Conservation (phyloP, 208 protist genomes). For the Wallacemonas sp. region DNA sequence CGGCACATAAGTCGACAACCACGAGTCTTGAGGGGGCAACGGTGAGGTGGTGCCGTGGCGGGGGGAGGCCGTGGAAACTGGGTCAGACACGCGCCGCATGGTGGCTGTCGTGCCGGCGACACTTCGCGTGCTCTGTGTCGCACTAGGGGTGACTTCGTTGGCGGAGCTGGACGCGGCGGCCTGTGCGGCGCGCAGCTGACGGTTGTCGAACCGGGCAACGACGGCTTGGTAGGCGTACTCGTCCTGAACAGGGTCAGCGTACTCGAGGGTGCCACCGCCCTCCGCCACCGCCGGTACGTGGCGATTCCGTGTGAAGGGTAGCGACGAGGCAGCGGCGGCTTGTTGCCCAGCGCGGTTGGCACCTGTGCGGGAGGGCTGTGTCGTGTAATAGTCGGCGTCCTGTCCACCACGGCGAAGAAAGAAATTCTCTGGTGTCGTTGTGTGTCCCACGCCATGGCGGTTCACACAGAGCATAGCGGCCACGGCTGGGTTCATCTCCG, state of each 20-base stretch:
- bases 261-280: conserved; percentile 13
- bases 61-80: background rate
- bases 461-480: background rate
- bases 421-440: conserved; percentile 5
- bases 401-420: conserved; percentile 2
- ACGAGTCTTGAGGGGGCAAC: conserved; percentile 3
- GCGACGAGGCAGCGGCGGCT: background rate
- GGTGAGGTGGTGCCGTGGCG: background rate
- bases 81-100: too few relatives aligned
- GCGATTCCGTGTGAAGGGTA: background rate
- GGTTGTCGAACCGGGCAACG: conserved; percentile 13
- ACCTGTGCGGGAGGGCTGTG: background rate
- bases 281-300: background rate
- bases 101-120: too few relatives aligned
- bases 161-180: too few relatives aligned
- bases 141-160: too few relatives aligned
- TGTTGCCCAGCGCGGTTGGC: too few relatives aligned
- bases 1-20: conserved; percentile 8
- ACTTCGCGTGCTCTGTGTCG: too few relatives aligned
- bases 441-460: background rate
- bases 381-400: conserved; percentile 6
- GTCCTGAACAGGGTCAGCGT: conserved; percentile 10
- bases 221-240: conserved; percentile 5
- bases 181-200: background rate
- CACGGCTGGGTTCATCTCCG: conserved; percentile 2